Conservation (phyloP, 2,329 filamentous ascomycete species). For the Colletotrichum agaves region DNA sequence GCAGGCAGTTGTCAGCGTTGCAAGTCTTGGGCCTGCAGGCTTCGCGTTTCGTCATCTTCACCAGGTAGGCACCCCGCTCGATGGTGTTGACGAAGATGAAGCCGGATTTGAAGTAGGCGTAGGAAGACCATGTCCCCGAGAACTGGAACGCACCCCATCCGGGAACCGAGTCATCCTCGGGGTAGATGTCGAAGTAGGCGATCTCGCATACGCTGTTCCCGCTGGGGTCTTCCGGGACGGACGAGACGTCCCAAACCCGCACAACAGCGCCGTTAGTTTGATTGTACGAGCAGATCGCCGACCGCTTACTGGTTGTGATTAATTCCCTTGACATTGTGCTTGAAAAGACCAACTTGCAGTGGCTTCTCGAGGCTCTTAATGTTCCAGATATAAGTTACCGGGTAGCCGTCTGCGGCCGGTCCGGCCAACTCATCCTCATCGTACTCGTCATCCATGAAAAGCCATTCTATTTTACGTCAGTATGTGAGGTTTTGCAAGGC, state of each 20-base stretch:
- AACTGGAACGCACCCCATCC: constrained; percentile 50
- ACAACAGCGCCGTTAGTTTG: constrained; percentile 60
- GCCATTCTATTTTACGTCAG: constrained; percentile 34
- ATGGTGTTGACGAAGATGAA: constrained; percentile 56
- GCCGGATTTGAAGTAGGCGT: constrained; percentile 55
- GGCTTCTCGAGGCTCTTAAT: constrained; percentile 54
- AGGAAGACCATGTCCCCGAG: constrained; percentile 56
- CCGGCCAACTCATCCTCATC: constrained; percentile 56
- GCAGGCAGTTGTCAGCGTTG: constrained; percentile 41
- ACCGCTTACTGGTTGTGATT: constrained; percentile 59
- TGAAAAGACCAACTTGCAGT: constrained; percentile 54
- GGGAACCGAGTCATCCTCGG: constrained; percentile 56
- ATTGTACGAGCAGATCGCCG: constrained; percentile 55
- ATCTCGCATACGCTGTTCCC: constrained; percentile 55
- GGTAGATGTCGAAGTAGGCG: constrained; percentile 59
- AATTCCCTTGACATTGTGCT: constrained; percentile 49
- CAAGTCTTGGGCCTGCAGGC: constrained; percentile 40
- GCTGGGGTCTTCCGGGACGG: constrained; percentile 47
- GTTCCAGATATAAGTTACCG: constrained; percentile 62
- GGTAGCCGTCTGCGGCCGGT: constrained; percentile 53
- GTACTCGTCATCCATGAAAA: constrained; percentile 61
- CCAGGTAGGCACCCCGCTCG: constrained; percentile 53
- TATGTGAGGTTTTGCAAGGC: no score
- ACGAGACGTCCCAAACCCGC: constrained; percentile 47
- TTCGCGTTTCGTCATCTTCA: constrained; percentile 47